phyloP scores from a whole-genome alignment of 2,329 filamentous ascomycete genomes.

The Amauroascus niger region DNA sequence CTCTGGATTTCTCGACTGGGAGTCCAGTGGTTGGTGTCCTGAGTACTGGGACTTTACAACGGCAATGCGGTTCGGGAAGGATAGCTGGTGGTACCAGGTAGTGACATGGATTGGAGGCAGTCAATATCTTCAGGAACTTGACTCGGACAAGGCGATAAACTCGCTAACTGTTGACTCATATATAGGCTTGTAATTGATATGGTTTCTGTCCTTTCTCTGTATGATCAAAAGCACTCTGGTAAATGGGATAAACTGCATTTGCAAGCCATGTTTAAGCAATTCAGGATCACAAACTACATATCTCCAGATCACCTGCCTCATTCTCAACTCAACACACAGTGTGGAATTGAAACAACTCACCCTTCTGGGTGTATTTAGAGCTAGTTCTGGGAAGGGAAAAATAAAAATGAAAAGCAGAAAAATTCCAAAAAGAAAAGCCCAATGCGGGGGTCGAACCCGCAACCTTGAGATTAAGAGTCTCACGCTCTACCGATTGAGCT shows the following conservation, averaged over 20 bases:
- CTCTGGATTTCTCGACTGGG: constrained; percentile 24
- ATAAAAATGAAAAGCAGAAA: background rate
- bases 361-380: no score
- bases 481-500: constrained; percentile 65
- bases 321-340: no score
- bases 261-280: no score
- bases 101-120: background rate
- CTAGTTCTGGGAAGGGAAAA: no score
- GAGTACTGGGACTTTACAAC: constrained; percentile 24
- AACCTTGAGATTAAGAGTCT: constrained; percentile 49
- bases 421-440: constrained; percentile 24
- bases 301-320: no score
- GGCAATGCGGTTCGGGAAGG: constrained; percentile 19
- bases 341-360: no score
- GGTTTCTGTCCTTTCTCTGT: no score
- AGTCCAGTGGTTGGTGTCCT: constrained; percentile 21
- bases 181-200: background rate
- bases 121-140: background rate
- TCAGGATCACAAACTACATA: no score
- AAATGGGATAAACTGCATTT: no score
- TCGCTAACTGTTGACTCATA: background rate
- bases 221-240: no score
- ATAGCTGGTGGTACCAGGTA: constrained; percentile 21
- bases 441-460: constrained; percentile 38
- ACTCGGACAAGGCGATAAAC: background rate